These are phyloP conservation scores for Aristolochia californica DNA, from an alignment of 164 flowering plant genomes.

Conservation along the genomic window DNA sequence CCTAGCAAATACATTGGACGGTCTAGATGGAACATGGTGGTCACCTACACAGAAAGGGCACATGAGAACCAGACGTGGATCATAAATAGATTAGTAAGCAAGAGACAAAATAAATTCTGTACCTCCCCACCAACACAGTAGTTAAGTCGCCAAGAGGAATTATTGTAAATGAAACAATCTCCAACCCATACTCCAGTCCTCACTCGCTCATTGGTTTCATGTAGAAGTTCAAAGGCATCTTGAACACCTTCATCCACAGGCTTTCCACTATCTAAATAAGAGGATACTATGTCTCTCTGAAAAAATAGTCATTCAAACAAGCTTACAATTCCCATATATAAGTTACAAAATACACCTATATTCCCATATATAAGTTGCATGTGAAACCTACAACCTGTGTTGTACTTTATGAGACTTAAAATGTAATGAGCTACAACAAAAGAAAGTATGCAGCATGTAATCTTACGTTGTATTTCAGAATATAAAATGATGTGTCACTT, in stretches of 20 bases:
- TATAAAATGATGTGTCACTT: conserved; percentile 84
- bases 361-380: no score
- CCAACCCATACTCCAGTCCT: conserved; percentile 98
- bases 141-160: conserved; percentile 90
- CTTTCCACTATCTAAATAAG: conserved; percentile 74
- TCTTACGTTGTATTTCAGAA: conserved; percentile 89
- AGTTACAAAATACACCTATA: no score
- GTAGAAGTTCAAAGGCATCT: conserved; percentile 94
- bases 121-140: conserved; percentile 99
- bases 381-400: no score
- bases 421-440: no score
- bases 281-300: conserved; percentile 81
- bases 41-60: conserved; percentile 40
- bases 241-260: conserved; percentile 92
- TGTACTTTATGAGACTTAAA: no score
- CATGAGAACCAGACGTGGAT: neutral
- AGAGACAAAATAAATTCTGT: neutral
- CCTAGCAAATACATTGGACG: conserved; percentile 98
- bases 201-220: conserved; percentile 88
- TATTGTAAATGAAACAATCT: conserved; percentile 86
- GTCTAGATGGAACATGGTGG: conserved; percentile 98
- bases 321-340: no score
- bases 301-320: conserved; percentile 1
- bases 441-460: neutral
- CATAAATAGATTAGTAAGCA: neutral